phyloP scores from a whole-genome alignment of 805 yeast species.

The Metschnikowia cerradonensis region DNA sequence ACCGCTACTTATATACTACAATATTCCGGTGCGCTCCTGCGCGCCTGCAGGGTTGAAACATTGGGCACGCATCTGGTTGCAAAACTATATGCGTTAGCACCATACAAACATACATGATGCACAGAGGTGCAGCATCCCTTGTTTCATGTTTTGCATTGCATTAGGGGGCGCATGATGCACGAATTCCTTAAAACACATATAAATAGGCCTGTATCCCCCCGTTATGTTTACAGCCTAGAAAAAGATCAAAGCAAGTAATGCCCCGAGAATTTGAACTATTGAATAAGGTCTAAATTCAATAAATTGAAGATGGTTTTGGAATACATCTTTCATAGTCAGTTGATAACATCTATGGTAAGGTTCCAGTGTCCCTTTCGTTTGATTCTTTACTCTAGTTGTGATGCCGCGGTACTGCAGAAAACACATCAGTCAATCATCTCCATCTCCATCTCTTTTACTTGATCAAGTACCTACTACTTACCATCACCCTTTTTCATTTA shows the following conservation, averaged over 20 bases:
- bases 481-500: neutral
- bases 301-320: too few species aligned
- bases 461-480: neutral
- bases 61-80: neutral
- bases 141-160: neutral
- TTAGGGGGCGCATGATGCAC: neutral
- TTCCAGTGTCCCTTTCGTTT: neutral
- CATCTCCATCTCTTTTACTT: neutral
- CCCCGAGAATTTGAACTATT: too few species aligned
- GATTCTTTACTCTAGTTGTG: neutral
- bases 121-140: neutral
- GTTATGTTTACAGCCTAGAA: neutral
- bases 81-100: neutral
- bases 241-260: neutral
- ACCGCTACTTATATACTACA: neutral
- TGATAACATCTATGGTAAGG: neutral
- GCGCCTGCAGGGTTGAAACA: neutral
- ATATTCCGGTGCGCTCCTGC: neutral
- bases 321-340: too few species aligned
- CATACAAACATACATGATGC: neutral
- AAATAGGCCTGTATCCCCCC: neutral
- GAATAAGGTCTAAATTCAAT: too few species aligned
- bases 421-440: neutral
- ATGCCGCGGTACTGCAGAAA: constrained; percentile 3
- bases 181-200: neutral